Base-by-base conservation (phyloP, 2,329 filamentous ascomycete species). In the Alternaria tenuissima region DNA sequence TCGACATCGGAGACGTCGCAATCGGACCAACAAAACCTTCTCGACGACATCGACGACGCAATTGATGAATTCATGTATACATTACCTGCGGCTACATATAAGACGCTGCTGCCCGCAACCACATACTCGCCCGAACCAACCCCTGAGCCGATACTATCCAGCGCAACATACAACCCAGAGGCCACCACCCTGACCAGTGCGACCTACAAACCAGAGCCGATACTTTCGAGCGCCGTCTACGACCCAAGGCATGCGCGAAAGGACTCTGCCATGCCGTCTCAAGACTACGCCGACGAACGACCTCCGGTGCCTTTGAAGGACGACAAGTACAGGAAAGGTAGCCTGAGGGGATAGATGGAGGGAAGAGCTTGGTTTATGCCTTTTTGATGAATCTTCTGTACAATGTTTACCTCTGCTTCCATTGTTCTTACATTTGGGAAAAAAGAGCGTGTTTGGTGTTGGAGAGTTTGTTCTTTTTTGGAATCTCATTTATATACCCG, bases 41-140 rank as follows among this genome's bases (percentile, higher is more conserved):
- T 72, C 18, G 58, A 67, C 16, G 63, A 72, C 7, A 72, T 72
- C 32, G 69, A 72, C 52, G 64, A 67, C 30, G 69, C 69, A 5
- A 72, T 72, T 39, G 69, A 72, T 24, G 67, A 71, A 47, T 71
- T 67, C 44, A 57, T 64, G 44, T 70, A 63, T 52, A 65, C 59
- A n/a, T 58, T 62, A 9, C 55, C 67, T 14, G 59, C 63, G 12
- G 62, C 62, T 8, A 62, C 60, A 9, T 69, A 65, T 41, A 52
- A n/a, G n/a, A n/a, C n/a, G n/a, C 34, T 39, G 7, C 48, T 69
- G 7, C 65, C 68, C 7, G 59, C 65, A 8, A 61, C 68, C 18
- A 66, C 57, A 12, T 72, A 68, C 49, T 42, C 55, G n/a, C 38
- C 58, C 1, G 24, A 55, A 20, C 49, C 24, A 5, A 7, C 46